These are phyloP conservation scores for Neurospora africana DNA, from an alignment of 495 filamentous ascomycete genomes.

Conservation along the genomic window DNA sequence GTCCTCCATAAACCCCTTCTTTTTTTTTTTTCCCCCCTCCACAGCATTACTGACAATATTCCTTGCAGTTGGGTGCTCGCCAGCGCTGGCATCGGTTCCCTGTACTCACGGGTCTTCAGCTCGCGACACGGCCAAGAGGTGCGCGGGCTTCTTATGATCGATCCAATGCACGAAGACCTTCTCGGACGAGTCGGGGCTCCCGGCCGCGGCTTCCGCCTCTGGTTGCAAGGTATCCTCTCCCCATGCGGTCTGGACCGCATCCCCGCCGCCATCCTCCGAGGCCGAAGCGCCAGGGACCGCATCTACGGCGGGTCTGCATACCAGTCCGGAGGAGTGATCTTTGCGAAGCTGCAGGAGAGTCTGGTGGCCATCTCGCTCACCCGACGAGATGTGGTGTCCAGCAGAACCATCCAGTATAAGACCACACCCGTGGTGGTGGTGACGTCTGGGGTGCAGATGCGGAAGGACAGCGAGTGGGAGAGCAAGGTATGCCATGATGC, in stretches of 20 bases:
- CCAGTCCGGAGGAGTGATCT: constrained; percentile 70
- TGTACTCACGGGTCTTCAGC: constrained; percentile 85
- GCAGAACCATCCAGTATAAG: constrained; percentile 63
- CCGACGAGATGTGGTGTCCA: constrained; percentile 65
- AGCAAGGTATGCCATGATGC: constrained; percentile 31
- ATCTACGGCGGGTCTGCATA: constrained; percentile 68
- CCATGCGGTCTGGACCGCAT: constrained; percentile 77
- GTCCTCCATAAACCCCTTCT: background rate
- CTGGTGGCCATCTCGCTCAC: constrained; percentile 75
- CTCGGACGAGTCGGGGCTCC: constrained; percentile 55
- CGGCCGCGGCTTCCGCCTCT: constrained; percentile 67
- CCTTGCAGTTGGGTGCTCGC: constrained; percentile 44
- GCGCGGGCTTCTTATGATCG: constrained; percentile 71
- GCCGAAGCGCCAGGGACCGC: constrained; percentile 71
- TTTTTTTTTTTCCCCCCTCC: background rate
- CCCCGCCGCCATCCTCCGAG: constrained; percentile 64
- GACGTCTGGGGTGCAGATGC: constrained; percentile 55
- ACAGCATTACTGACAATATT: background rate
- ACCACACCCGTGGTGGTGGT: constrained; percentile 69
- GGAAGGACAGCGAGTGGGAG: constrained; percentile 58
- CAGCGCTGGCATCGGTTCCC: constrained; percentile 64
- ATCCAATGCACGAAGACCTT: constrained; percentile 77
- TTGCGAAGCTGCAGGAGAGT: constrained; percentile 86
- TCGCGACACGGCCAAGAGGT: constrained; percentile 63
- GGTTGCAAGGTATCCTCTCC: constrained; percentile 73